phyloP scores from a whole-genome alignment of 257 asterid species.

The Penstemon eatonii region DNA sequence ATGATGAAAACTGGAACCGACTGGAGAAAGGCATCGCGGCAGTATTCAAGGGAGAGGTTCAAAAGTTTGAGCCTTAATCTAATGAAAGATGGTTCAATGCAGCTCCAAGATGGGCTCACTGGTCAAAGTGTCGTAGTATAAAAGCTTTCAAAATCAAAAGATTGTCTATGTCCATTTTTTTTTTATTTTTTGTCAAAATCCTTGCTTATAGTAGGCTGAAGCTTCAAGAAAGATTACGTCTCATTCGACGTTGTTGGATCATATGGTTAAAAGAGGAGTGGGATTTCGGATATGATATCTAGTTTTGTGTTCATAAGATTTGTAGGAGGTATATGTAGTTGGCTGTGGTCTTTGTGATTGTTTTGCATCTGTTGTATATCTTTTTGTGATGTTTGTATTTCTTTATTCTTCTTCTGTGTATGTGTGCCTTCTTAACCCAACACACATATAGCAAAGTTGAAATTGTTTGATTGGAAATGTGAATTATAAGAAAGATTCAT shows the following conservation, averaged over 20 bases:
- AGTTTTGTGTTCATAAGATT: slow-evolving; percentile 28
- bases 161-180: slow-evolving; percentile 16
- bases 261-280: slow-evolving; percentile 17
- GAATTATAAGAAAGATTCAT: slow-evolving; percentile 17
- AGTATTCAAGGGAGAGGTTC: slow-evolving; percentile 88
- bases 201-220: slow-evolving; percentile 8
- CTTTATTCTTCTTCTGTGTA: slow-evolving; percentile 10
- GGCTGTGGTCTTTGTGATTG: slow-evolving; percentile 21
- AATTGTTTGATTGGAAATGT: slow-evolving; percentile 13
- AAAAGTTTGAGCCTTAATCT: slow-evolving; percentile 86
- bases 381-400: slow-evolving; percentile 18
- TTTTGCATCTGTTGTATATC: slow-evolving; percentile 35
- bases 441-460: slow-evolving; percentile 22
- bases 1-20: slow-evolving; percentile 94
- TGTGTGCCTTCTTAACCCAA: slow-evolving; percentile 23
- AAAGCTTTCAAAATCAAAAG: slow-evolving; percentile 13
- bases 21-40: slow-evolving; percentile 95
- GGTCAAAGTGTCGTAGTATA: slow-evolving; percentile 70
- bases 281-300: slow-evolving; percentile 8
- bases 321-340: slow-evolving; percentile 25
- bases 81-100: slow-evolving; percentile 87
- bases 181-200: neutral
- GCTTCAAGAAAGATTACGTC: slow-evolving; percentile 26
- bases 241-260: slow-evolving; percentile 9
- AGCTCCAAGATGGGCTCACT: slow-evolving; percentile 75